A percentile compares a stretch with the other conserved stretches of the same genome.
phyloP scores from a whole-genome alignment of 2,329 filamentous ascomycete genomes.

The Fusarium goolgardi region DNA sequence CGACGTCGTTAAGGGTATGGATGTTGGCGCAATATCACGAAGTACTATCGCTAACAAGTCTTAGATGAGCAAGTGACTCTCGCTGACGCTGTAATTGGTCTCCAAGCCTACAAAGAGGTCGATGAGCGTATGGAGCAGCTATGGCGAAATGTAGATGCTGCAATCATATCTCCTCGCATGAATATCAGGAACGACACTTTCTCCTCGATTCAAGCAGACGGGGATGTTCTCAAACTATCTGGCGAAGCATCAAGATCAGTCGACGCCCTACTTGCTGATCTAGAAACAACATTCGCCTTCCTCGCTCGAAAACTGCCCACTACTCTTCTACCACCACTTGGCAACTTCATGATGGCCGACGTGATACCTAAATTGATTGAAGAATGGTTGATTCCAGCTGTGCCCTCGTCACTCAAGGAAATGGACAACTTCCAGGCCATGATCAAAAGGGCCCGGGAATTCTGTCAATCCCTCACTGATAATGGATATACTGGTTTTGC shows the following conservation, averaged over 20 bases:
- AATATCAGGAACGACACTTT: conserved; percentile 51
- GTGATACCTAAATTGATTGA: conserved; percentile 76
- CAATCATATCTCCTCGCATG: conserved; percentile 71
- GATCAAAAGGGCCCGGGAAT: conserved; percentile 71
- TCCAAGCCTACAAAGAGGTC: conserved; percentile 70
- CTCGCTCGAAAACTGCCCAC: conserved; percentile 64
- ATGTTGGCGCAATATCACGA: background rate
- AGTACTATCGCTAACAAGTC: conserved; percentile 28
- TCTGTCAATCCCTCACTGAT: conserved; percentile 72
- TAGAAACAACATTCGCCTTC: conserved; percentile 64
- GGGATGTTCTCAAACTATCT: conserved; percentile 57
- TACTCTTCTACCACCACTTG: conserved; percentile 70
- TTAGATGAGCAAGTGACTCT: conserved; percentile 65
- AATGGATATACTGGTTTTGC: conserved; percentile 71
- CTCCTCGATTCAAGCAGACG: conserved; percentile 56
- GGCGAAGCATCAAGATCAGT: conserved; percentile 60
- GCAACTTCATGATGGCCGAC: conserved; percentile 75
- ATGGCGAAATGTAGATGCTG: conserved; percentile 71
- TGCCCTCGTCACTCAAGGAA: conserved; percentile 79
- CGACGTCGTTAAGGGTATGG: conserved; percentile 62
- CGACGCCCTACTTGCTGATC: conserved; percentile 64
- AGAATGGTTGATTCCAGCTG: conserved; percentile 78
- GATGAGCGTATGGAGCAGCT: conserved; percentile 69
- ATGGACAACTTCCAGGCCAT: conserved; percentile 78
- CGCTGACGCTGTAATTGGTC: conserved; percentile 64